Evolutionary conservation across 768 basidiomycete species (phyloP), one percentile per base, ranked within the genome.

Genomic region (Suillus paluster): DNA sequence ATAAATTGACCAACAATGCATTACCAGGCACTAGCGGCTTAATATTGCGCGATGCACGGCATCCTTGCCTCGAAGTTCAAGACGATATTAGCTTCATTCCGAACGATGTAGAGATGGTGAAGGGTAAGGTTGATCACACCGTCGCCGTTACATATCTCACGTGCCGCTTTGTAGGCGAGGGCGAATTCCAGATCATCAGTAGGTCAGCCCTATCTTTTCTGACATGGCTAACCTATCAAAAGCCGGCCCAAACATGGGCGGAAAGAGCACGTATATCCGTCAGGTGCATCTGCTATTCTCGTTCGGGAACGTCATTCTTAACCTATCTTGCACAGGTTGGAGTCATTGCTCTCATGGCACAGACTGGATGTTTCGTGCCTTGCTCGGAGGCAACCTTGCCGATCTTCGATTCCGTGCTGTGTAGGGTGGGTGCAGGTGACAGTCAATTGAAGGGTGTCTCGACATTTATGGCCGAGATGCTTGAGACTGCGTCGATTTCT

Each of bases 401-500:
- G 0, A 87, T 99, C 57, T 99, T 99, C 63, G 97, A 99, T 75
- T 97, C 95, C 3, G 89, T 99, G 48, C 77, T 99, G 12, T 97
- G 97, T 61, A 84, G 97, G 64, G 97, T 99, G 2, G 97, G 97
- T 10, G 97, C 97, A 0, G 97, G 97, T 0, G 97, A 99, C 73
- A 96, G 93, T 73, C 97, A 99, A 72, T 78, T 99, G 49, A 99
- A 97, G 75, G 97, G 97, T 12, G 94, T 99, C 0, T 97, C 95
- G 27, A 99, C 97, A 0, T 99, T 99, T 74, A 99, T 99, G 97
- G 96, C 95, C 2, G 97, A 99, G 76, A 99, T 99, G 97, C 83
- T 99, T 33, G 97, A 99, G 75, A 99, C 96, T 0, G 96, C 97
- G 0, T 94, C 92, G 0, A 99, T 99, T n/a, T 68, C 83, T 99